A percentile compares a stretch with the other conserved stretches of the same genome.
Evolutionary conservation across 331 rosid genomes (phyloP).

Genomic region (Malus hybrid): DNA sequence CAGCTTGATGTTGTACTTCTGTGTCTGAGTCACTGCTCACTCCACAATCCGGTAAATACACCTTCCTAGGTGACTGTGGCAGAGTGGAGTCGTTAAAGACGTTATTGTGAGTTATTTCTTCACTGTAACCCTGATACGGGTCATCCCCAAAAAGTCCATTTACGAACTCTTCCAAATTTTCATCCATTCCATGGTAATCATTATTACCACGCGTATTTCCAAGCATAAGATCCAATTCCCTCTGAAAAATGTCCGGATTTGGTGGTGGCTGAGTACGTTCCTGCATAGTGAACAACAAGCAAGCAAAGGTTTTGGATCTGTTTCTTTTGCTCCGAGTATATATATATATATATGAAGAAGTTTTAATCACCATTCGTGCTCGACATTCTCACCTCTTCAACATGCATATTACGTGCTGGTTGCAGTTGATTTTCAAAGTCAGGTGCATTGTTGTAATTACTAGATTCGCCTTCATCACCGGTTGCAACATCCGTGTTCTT

Average conservation of each 20-base stretch:
- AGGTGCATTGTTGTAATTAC: neutral
- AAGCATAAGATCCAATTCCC: too few relatives aligned
- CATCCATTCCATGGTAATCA: neutral
- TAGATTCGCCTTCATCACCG: constrained; percentile 22
- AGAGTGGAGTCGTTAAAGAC: neutral
- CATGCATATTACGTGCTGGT: neutral
- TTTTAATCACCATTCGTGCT: neutral
- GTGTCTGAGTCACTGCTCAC: constrained; percentile 23
- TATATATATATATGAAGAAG: too few relatives aligned
- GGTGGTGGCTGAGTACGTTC: neutral
- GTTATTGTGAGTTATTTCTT: constrained; percentile 5
- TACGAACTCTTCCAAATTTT: neutral
- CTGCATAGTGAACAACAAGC: neutral
- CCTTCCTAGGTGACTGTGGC: constrained; percentile 3
- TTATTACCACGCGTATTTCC: neutral
- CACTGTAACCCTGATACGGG: neutral
- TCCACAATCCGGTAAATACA: constrained; percentile 6
- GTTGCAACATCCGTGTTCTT: neutral
- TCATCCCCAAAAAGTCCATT: neutral
- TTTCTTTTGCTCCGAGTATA: too few relatives aligned
- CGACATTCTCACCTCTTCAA: constrained; percentile 21
- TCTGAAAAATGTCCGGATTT: neutral
- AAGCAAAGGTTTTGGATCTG: neutral
- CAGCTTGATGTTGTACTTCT: neutral
- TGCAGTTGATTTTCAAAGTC: neutral